Percentiles rank a stretch among this genome's conserved stretches.
Conservation (phyloP, 352 stramenopile genomes). For the Phytophthora melonis region DNA sequence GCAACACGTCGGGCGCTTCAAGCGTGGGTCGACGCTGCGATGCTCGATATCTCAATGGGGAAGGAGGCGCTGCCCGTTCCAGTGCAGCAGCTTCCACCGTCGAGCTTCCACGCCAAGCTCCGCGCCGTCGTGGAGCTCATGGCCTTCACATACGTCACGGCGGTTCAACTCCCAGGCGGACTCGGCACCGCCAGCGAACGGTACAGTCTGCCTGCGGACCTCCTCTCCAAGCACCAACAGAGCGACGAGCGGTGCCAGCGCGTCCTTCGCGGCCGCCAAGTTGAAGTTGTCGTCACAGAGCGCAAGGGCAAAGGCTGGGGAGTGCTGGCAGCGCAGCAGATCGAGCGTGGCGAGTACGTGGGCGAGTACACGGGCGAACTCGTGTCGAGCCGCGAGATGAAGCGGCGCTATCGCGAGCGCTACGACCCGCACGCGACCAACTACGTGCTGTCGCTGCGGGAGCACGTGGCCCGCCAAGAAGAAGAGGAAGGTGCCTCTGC, state of each 20-base stretch:
- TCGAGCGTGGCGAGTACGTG: conserved; percentile 46
- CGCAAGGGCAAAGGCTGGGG: conserved; percentile 57
- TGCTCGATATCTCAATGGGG: conserved; percentile 27
- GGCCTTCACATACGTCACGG: conserved; percentile 47
- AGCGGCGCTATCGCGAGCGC: conserved; percentile 40
- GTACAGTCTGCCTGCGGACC: conserved; percentile 38
- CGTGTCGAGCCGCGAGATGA: conserved; percentile 57
- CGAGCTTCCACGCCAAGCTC: conserved; percentile 9
- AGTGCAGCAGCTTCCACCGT: conserved; percentile 8
- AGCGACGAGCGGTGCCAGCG: conserved; percentile 30
- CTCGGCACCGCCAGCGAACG: neutral
- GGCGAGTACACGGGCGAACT: conserved; percentile 75
- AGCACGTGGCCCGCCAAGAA: conserved; percentile 35
- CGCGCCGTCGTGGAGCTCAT: conserved; percentile 6
- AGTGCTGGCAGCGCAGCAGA: conserved; percentile 43
- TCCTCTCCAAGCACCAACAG: conserved; percentile 22
- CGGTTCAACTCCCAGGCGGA: conserved; percentile 35
- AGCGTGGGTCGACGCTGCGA: conserved; percentile 15
- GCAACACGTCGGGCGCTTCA: conserved; percentile 6
- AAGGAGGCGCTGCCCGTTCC: conserved; percentile 30
- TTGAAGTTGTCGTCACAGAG: conserved; percentile 43
- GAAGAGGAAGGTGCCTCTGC: neutral
- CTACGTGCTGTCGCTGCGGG: conserved; percentile 68
- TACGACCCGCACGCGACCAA: conserved; percentile 46
- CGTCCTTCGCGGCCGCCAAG: conserved; percentile 36